phyloP scores from a whole-genome alignment of 257 asterid species.

The Cruciata laevipes region DNA sequence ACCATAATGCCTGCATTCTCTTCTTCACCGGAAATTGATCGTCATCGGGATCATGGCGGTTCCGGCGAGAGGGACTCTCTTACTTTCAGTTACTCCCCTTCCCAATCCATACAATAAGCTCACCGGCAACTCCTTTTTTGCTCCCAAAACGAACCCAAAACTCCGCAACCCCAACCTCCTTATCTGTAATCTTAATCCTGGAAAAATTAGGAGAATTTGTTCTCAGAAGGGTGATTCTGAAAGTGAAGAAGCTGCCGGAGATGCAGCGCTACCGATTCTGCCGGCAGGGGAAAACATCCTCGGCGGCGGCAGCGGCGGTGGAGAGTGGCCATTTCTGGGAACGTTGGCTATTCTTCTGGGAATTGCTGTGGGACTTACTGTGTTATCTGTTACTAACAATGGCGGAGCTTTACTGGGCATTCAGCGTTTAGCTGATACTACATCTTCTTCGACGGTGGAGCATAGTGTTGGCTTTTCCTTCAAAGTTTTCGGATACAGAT shows the following conservation, averaged over 20 bases:
- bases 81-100: background rate
- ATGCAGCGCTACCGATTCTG: constrained; percentile 20
- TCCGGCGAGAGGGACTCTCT: constrained; percentile 8
- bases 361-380: constrained; percentile 56
- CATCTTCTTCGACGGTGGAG: constrained; percentile 35
- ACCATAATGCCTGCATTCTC: background rate
- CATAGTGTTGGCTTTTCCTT: constrained; percentile 52
- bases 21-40: background rate
- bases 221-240: constrained; percentile 34
- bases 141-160: background rate
- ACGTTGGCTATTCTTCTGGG: constrained; percentile 55
- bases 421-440: constrained; percentile 37
- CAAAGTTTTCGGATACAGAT: constrained; percentile 61
- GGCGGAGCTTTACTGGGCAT: constrained; percentile 47
- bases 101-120: background rate
- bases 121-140: background rate
- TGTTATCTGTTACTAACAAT: constrained; percentile 42
- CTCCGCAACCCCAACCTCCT: background rate
- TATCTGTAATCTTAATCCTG: background rate
- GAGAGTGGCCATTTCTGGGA: constrained; percentile 46
- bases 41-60: constrained; percentile 12
- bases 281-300: constrained; percentile 20
- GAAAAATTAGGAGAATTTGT: constrained; percentile 40
- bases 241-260: constrained; percentile 25
- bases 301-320: constrained; percentile 22